Base-by-base conservation (phyloP, 768 basidiomycete species). In the Artomyces pyxidatus region DNA sequence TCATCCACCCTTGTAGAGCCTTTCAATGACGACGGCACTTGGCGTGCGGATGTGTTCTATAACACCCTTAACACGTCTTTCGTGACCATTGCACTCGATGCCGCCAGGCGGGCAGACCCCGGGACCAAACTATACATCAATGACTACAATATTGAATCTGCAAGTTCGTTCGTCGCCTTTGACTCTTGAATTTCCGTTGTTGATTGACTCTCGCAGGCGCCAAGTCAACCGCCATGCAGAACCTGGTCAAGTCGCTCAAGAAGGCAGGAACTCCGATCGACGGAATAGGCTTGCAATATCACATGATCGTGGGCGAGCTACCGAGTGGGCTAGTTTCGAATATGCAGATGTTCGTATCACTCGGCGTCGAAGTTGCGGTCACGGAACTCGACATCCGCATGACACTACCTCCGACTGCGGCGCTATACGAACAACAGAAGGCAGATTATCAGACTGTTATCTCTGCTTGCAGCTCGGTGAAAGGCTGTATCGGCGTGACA, bases 371-470 rank as follows among this genome's bases (percentile, higher is more conserved):
- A 55, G 76, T 83, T 21, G 81, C 81, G 9, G 74, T 83, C 54
- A 85, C 83, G 2, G 83, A 83, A 59, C 72, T 85, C 42, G 82
- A 85, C 58, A 78, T 78, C 56, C 71, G 81, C 41, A 79, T 81
- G 70, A 70, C 69, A 7, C 65, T 77, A 10, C 81, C 80, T 12
- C 70, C 66, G 11, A 78, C 77, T 3, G 53, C 61, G 8, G 73
- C 72, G 1, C 65, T 73, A 27, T 67, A 77, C 28, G 67, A 63
- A 25, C 78, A 81, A 58, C 80, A 84, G 58, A 66, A 73, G 59
- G 66, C 64, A 51, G 81, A 84, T 58, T 84, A 81, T 55, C 63
- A 72, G 61, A 71, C 68, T 21, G 73, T 82, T 37, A 70, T 83
- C 46, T 51, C 61, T 17, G 75, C 78, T 10, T 84, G 82, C 59